These are phyloP conservation scores for Nemania sp. DNA, from an alignment of 2,329 filamentous ascomycete genomes.

Conservation along the genomic window DNA sequence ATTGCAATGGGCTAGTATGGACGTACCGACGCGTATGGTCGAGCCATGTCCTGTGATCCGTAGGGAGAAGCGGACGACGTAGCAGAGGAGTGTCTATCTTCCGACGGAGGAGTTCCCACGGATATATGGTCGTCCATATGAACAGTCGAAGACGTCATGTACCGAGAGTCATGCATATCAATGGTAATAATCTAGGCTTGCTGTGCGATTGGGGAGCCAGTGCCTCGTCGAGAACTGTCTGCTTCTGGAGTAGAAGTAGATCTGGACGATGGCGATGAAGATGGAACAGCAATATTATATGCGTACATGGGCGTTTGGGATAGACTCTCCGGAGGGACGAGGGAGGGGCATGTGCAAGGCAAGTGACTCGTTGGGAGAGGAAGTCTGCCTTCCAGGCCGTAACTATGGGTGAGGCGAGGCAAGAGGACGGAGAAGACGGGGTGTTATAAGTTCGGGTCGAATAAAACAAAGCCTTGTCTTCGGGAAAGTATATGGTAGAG, in stretches of 20 bases:
- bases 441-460: conserved; percentile 23
- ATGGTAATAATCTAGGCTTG: conserved; percentile 23
- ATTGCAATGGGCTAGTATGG: conserved; percentile 1
- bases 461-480: conserved; percentile 23
- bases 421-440: conserved; percentile 12
- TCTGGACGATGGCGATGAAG: conserved; percentile 26
- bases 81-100: conserved; percentile 25
- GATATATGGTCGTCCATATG: conserved; percentile 35
- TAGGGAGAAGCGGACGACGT: conserved; percentile 36
- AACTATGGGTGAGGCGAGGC: conserved; percentile 20
- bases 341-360: conserved; percentile 13
- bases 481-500: conserved; percentile 1
- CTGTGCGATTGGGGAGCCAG: conserved; percentile 25
- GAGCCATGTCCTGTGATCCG: conserved; percentile 34
- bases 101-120: conserved; percentile 15
- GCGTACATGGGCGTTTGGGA: conserved; percentile 28
- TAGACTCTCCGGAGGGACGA: not conserved
- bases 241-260: conserved; percentile 25
- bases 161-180: conserved; percentile 37
- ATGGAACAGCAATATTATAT: conserved; percentile 33
- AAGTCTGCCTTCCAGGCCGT: conserved; percentile 24
- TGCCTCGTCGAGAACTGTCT: conserved; percentile 19
- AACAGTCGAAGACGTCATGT: conserved; percentile 31
- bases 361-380: conserved; percentile 8
- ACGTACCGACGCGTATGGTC: conserved; percentile 39